Evolutionary conservation across 2,329 filamentous ascomycete genomes (phyloP).

Genomic region (Xylariaceae sp.): DNA sequence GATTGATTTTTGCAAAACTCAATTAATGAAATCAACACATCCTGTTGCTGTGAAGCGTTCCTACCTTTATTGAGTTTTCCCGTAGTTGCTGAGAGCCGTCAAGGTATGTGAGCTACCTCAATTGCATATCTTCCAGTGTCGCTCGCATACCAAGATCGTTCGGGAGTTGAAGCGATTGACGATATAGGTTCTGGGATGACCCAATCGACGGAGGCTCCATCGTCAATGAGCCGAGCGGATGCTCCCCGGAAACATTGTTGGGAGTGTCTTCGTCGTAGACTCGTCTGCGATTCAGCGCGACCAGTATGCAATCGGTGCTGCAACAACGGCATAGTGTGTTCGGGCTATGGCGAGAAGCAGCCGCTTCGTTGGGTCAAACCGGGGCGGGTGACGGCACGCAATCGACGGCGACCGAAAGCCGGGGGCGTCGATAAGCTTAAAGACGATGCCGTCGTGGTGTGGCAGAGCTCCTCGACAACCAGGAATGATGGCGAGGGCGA

Average conservation of each 20-base stretch:
- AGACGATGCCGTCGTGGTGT: not conserved
- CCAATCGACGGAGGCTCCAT: not conserved
- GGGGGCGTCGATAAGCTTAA: too few relatives aligned
- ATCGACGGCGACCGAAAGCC: slow-evolving; percentile 9
- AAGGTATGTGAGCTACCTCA: too few relatives aligned
- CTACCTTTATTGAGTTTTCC: too few relatives aligned
- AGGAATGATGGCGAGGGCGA: not conserved
- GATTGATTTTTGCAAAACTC: too few relatives aligned
- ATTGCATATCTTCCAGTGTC: not conserved
- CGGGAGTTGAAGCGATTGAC: not conserved
- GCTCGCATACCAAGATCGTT: not conserved
- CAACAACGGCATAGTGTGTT: slow-evolving; percentile 44
- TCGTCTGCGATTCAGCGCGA: slow-evolving; percentile 48
- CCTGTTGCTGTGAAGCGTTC: too few relatives aligned
- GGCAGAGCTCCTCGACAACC: not conserved
- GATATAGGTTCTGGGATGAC: slow-evolving; percentile 2
- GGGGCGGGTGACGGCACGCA: slow-evolving; percentile 45
- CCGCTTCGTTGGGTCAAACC: slow-evolving; percentile 50
- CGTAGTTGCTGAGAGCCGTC: too few relatives aligned
- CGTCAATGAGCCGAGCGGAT: not conserved
- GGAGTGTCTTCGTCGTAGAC: slow-evolving; percentile 50
- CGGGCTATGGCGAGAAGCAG: slow-evolving; percentile 48
- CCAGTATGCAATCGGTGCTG: slow-evolving; percentile 49
- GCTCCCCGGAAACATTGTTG: slow-evolving; percentile 45
- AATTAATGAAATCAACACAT: too few relatives aligned